Evolutionary conservation across 2,329 filamentous ascomycete species (phyloP).

Genomic region (Fusarium azukiicola): DNA sequence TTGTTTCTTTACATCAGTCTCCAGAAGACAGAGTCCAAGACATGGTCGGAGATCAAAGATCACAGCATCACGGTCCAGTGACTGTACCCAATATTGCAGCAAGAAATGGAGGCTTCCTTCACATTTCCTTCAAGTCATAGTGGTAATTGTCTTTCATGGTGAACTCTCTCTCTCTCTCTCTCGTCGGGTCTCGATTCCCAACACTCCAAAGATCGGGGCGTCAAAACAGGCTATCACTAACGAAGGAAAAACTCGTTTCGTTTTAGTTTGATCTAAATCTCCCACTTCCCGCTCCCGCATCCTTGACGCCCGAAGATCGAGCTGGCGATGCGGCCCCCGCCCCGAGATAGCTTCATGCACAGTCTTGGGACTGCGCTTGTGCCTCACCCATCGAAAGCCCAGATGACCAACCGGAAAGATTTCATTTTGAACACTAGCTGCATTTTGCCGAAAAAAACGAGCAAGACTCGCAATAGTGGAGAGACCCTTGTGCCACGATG

Average conservation of each 20-base stretch:
- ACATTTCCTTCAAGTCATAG: too few relatives aligned
- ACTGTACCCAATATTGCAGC: neutral
- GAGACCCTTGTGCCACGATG: conserved; percentile 1
- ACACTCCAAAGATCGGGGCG: neutral
- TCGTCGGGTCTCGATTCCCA: neutral
- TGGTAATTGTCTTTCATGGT: neutral
- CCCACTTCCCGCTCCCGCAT: conserved; percentile 14
- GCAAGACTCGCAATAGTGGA: neutral
- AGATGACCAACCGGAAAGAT: neutral
- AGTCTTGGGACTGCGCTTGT: neutral
- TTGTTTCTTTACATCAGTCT: neutral
- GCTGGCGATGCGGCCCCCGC: neutral
- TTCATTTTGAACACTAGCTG: neutral
- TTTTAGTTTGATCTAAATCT: neutral
- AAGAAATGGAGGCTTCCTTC: neutral
- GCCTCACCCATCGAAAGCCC: neutral
- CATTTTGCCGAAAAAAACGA: neutral
- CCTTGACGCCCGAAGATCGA: neutral
- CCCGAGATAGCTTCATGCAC: neutral
- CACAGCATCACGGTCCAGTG: neutral
- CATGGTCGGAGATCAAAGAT: neutral
- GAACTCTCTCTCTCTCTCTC: too few relatives aligned
- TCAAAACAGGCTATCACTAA: neutral
- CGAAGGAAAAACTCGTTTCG: neutral
- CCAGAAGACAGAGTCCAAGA: neutral